Percentiles rank a stretch among this genome's conserved stretches.
These are phyloP conservation scores for Phragmites australis DNA, from an alignment of 176 grass and related monocot genomes.

Conservation along the genomic window DNA sequence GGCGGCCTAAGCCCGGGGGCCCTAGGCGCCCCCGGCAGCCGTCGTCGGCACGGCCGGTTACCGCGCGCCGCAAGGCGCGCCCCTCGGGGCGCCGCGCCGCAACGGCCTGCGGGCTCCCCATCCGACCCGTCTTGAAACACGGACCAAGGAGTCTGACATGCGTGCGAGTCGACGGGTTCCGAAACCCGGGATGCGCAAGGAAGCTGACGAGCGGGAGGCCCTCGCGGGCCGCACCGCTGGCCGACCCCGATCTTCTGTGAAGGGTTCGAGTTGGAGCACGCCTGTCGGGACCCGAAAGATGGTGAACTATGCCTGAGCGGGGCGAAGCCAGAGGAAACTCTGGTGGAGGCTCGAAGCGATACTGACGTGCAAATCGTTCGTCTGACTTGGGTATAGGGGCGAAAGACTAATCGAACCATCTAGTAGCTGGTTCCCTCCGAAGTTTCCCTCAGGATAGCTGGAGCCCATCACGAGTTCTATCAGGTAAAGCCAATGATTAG, in stretches of 20 bases:
- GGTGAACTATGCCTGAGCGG: conserved; percentile 78
- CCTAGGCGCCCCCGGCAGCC: no score
- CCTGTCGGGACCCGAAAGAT: conserved; percentile 75
- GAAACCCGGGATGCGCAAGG: background rate
- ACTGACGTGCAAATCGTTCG: conserved; percentile 72
- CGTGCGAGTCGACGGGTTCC: conserved; percentile 14
- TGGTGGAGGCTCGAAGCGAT: conserved; percentile 73
- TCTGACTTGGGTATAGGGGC: conserved; percentile 69
- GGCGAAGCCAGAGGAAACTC: conserved; percentile 64
- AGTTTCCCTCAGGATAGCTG: conserved; percentile 80
- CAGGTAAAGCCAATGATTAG: conserved; percentile 83
- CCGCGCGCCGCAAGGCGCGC: no score
- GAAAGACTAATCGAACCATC: conserved; percentile 73
- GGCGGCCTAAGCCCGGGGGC: no score
- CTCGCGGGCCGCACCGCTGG: conserved; percentile 35
- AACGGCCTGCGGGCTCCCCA: conserved; percentile 36
- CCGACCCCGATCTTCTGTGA: conserved; percentile 58
- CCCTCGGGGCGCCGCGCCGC: background rate
- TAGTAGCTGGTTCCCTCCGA: conserved; percentile 67
- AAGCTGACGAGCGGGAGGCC: background rate
- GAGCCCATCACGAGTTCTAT: conserved; percentile 64
- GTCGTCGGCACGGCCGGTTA: no score
- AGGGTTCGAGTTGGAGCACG: conserved; percentile 62
- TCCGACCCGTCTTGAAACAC: conserved; percentile 80
- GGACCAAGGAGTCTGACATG: conserved; percentile 84